A percentile compares a stretch with the other conserved stretches of the same genome.
phyloP scores from a whole-genome alignment of 148 eudicot genomes.

The Fagopyrum tataricum region DNA sequence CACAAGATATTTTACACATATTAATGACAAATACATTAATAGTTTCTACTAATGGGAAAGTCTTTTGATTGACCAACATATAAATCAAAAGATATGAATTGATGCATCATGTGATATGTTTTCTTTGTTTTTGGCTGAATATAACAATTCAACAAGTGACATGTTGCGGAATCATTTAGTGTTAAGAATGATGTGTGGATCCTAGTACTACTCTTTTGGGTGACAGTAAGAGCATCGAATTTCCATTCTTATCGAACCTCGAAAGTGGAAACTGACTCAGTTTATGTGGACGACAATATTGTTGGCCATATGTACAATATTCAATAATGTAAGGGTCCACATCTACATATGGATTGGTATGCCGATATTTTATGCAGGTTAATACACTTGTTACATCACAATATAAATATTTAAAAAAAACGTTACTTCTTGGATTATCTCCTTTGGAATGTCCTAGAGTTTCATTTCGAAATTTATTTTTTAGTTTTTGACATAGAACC shows the following conservation, averaged over 20 bases:
- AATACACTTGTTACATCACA: too few relatives aligned
- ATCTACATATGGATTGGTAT: constrained; percentile 3
- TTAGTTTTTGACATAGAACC: not conserved
- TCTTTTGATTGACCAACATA: not conserved
- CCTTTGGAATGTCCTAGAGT: constrained; percentile 4
- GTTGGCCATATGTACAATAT: not conserved
- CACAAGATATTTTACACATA: constrained; percentile 16
- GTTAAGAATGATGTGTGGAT: not conserved
- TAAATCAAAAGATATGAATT: not conserved
- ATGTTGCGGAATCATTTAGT: not conserved
- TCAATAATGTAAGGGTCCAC: not conserved
- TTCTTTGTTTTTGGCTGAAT: too few relatives aligned
- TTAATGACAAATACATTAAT: not conserved
- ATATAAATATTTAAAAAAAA: too few relatives aligned
- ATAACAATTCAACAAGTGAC: not conserved
- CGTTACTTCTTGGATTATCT: not conserved
- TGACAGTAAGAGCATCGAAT: not conserved
- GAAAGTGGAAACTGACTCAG: not conserved
- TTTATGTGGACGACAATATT: constrained; percentile 1
- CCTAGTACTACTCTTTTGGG: not conserved
- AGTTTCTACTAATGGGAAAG: not conserved
- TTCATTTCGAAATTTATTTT: not conserved
- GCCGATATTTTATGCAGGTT: not conserved
- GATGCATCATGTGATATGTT: too few relatives aligned
- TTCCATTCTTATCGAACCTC: not conserved